These are phyloP conservation scores for Scutellaria minor DNA, from an alignment of 257 asterid species.

Conservation along the genomic window DNA sequence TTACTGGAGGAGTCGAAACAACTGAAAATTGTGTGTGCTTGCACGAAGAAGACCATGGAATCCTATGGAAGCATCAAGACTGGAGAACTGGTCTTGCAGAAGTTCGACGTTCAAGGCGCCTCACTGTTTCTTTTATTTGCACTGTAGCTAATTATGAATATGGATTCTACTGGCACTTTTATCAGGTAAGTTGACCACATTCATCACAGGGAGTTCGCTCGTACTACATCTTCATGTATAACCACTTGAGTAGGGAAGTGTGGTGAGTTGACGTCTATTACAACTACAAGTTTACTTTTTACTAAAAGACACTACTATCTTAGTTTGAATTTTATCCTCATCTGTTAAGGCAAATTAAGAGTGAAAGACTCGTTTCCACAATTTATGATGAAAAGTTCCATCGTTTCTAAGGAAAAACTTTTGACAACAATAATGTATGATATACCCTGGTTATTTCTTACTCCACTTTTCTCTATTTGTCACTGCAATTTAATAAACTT, in stretches of 20 bases:
- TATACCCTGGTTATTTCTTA: not conserved
- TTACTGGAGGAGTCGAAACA: slow-evolving; percentile 95
- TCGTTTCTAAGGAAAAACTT: not conserved
- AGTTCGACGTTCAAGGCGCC: slow-evolving; percentile 88
- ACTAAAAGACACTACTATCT: not conserved
- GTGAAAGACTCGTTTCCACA: not conserved
- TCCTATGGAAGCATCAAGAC: slow-evolving; percentile 96
- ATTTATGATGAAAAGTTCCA: not conserved
- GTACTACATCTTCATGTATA: slow-evolving; percentile 16
- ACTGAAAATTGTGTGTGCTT: slow-evolving; percentile 89
- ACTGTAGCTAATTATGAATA: slow-evolving; percentile 95
- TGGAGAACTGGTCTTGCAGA: slow-evolving; percentile 96
- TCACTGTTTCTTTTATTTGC: slow-evolving; percentile 83
- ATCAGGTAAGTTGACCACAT: slow-evolving; percentile 62
- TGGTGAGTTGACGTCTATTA: not conserved
- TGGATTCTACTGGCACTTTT: slow-evolving; percentile 94
- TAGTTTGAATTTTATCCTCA: not conserved
- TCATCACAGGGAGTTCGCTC: slow-evolving; percentile 4
- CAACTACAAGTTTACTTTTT: slow-evolving; percentile 3
- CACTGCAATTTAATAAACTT: slow-evolving; percentile 22
- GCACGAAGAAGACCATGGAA: slow-evolving; percentile 95
- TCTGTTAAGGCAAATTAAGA: not conserved
- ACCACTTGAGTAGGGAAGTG: slow-evolving; percentile 16
- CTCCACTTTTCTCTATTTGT: slow-evolving; percentile 13
- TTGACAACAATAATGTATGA: not conserved